Evolutionary conservation across 2,329 filamentous ascomycete genomes (phyloP).

Genomic region (Ophiocordyceps camponoti-saundersi): DNA sequence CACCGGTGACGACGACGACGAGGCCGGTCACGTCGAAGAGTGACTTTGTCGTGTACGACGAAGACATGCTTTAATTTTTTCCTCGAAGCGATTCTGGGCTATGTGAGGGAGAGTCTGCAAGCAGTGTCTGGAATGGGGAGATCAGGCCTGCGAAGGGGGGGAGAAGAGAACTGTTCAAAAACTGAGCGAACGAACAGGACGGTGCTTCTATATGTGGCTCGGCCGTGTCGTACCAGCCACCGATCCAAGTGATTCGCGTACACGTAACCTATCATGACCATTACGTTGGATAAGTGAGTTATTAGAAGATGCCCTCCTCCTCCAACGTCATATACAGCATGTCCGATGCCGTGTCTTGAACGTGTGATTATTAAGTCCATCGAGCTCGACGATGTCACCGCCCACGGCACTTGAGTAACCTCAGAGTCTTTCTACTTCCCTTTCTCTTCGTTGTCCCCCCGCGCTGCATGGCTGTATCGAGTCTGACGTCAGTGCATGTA

Average conservation of each 20-base stretch:
- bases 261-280: too few species aligned
- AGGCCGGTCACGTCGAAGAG: background rate
- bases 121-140: background rate
- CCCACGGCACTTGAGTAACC: background rate
- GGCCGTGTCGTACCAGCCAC: too few species aligned
- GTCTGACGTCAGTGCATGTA: background rate
- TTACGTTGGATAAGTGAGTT: too few species aligned
- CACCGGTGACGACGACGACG: background rate
- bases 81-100: background rate
- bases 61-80: background rate
- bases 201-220: too few species aligned
- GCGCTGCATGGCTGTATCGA: background rate
- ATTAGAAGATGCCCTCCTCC: too few species aligned
- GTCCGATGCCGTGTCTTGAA: too few species aligned
- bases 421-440: background rate
- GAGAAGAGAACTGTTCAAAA: too few species aligned
- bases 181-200: too few species aligned
- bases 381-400: too few species aligned
- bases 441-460: constrained; percentile 4
- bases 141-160: background rate
- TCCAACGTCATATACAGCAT: too few species aligned
- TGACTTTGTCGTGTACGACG: background rate
- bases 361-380: too few species aligned
- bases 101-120: background rate
- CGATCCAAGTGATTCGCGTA: too few species aligned